A percentile compares a stretch with the other conserved stretches of the same genome.
phyloP scores from a whole-genome alignment of 2,329 filamentous ascomycete species.

The Hortaea sp. region DNA sequence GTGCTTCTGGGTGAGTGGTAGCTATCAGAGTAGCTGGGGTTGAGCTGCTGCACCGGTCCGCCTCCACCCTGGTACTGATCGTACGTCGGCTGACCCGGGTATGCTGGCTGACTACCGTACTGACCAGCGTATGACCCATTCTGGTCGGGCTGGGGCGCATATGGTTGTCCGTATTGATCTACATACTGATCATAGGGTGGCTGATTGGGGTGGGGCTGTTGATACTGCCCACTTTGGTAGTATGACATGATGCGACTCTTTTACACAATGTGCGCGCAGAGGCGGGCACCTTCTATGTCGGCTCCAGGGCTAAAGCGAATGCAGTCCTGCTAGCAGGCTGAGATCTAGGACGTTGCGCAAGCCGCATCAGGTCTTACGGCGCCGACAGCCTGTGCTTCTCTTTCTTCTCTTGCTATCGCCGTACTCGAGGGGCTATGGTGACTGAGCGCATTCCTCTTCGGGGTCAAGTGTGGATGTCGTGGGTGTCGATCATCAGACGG shows the following conservation, averaged over 20 bases:
- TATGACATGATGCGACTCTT: conserved; percentile 40
- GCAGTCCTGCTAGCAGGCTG: conserved; percentile 2
- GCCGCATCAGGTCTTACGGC: conserved; percentile 2
- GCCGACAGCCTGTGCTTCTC: background rate
- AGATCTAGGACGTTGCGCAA: conserved; percentile 1
- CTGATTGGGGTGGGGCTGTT: conserved; percentile 9
- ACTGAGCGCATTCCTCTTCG: too few species aligned
- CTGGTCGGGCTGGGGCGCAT: conserved; percentile 12
- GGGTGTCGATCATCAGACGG: too few species aligned
- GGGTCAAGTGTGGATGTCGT: too few species aligned
- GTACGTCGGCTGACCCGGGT: conserved; percentile 18
- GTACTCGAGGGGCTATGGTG: too few species aligned
- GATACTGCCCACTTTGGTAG: conserved; percentile 43
- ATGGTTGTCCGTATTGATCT: conserved; percentile 13
- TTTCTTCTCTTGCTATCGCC: background rate
- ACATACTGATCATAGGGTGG: conserved; percentile 13
- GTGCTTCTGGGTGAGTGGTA: conserved; percentile 4
- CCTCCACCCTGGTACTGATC: conserved; percentile 14
- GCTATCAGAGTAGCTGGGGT: conserved; percentile 10
- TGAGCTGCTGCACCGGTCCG: conserved; percentile 19
- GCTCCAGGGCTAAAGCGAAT: background rate
- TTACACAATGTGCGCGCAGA: background rate
- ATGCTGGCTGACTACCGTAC: conserved; percentile 12
- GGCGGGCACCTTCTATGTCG: background rate
- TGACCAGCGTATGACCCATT: conserved; percentile 16